Percentiles rank a stretch among this genome's conserved stretches.
These are phyloP conservation scores for Penicillium sp. DNA, from an alignment of 2,329 filamentous ascomycete genomes.

Conservation along the genomic window DNA sequence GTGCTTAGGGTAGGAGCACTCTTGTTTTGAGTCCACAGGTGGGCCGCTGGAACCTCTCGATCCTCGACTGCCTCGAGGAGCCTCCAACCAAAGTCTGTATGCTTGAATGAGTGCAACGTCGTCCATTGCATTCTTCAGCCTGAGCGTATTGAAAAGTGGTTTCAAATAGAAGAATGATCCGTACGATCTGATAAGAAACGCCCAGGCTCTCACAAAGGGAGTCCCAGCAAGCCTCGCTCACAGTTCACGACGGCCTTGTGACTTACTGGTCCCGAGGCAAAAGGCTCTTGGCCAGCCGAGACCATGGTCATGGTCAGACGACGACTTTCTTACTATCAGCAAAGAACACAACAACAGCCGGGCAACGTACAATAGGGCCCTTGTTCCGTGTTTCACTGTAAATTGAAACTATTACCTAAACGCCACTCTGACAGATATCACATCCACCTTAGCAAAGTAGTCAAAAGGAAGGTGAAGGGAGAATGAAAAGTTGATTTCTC, in stretches of 20 bases:
- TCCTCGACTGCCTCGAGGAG: too few species aligned
- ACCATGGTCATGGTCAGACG: background rate
- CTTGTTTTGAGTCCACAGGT: too few species aligned
- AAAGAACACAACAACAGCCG: background rate
- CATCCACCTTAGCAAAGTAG: background rate
- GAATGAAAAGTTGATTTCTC: conserved; percentile 2
- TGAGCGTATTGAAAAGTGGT: background rate
- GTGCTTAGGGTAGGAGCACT: too few species aligned
- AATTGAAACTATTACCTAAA: background rate
- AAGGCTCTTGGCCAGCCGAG: background rate
- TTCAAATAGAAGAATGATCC: background rate
- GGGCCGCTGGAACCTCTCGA: too few species aligned
- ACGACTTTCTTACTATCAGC: background rate
- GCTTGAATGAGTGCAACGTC: background rate
- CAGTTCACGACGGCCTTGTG: background rate
- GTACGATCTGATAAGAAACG: background rate
- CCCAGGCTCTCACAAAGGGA: background rate
- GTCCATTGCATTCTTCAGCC: background rate
- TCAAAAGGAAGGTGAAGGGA: background rate
- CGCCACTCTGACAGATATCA: background rate
- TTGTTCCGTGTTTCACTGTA: background rate
- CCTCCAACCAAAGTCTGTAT: too few species aligned
- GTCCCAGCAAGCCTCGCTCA: background rate
- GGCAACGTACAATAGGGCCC: background rate
- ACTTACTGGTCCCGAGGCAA: background rate